Evolutionary conservation across 2,329 filamentous ascomycete genomes (phyloP).

Genomic region (Pseudocercospora musae): DNA sequence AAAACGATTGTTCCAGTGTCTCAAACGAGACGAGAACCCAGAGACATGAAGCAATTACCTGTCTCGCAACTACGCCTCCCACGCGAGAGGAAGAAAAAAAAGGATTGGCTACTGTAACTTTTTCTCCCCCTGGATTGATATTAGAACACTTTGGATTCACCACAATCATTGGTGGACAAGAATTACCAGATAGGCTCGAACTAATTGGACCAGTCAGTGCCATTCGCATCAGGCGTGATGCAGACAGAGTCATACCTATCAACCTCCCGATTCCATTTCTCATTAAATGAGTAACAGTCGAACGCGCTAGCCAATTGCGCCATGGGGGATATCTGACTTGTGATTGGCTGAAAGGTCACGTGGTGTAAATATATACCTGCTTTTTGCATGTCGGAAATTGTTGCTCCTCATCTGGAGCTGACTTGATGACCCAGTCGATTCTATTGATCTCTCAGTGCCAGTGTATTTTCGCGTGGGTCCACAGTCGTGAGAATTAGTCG

Average conservation of each 20-base stretch:
- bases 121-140: neutral
- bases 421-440: too few relatives aligned
- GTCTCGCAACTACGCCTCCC: neutral
- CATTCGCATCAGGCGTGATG: neutral
- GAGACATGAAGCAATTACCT: too few relatives aligned
- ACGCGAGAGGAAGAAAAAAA: neutral
- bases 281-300: neutral
- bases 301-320: constrained; percentile 6
- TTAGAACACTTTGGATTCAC: too few relatives aligned
- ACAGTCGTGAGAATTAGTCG: neutral
- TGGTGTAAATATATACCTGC: too few relatives aligned
- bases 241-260: neutral
- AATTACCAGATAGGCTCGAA: neutral
- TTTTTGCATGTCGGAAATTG: too few relatives aligned
- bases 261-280: neutral
- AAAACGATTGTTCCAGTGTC: too few relatives aligned
- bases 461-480: neutral
- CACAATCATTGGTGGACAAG: neutral
- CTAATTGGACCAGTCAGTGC: neutral
- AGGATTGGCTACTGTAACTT: too few relatives aligned
- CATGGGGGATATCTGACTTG: neutral
- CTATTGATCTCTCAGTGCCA: neutral
- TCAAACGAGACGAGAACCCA: neutral
- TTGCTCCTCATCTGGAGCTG: too few relatives aligned
- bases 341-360: neutral